Evolutionary conservation across 257 asterid genomes (phyloP).

Genomic region (Solanum chiquidenum): DNA sequence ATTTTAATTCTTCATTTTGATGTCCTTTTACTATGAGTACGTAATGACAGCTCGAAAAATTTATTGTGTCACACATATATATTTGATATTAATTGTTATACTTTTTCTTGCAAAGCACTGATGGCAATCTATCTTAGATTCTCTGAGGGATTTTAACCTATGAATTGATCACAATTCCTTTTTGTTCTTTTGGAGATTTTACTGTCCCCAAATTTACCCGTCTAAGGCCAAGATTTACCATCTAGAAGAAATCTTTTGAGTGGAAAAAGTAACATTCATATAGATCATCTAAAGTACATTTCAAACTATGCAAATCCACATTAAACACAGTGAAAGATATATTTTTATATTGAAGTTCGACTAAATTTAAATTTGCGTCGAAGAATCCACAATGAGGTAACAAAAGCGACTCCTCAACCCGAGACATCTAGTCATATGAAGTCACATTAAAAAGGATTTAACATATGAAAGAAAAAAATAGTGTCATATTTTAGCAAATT

Average conservation of each 20-base stretch:
- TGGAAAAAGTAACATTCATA: not conserved
- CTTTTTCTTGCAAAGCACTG: not conserved
- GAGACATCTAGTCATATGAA: not conserved
- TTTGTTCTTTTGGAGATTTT: not conserved
- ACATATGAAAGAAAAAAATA: not conserved
- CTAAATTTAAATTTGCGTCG: no score
- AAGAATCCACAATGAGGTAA: no score
- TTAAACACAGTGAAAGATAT: no score
- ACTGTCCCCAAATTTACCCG: not conserved
- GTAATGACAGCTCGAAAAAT: not conserved
- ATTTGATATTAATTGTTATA: not conserved
- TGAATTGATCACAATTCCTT: not conserved
- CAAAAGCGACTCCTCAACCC: no score
- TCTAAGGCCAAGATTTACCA: not conserved
- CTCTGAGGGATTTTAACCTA: not conserved
- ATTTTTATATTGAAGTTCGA: no score
- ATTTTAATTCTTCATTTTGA: not conserved
- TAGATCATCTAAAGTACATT: not conserved
- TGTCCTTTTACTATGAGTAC: not conserved
- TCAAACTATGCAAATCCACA: not conserved
- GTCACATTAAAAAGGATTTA: not conserved
- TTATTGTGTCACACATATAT: not conserved
- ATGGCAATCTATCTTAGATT: not conserved
- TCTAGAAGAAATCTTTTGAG: not conserved
- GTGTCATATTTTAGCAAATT: no score